A percentile compares a stretch with the other conserved stretches of the same genome.
phyloP scores from a whole-genome alignment of 805 yeast species.

The Candida sithepensis region DNA sequence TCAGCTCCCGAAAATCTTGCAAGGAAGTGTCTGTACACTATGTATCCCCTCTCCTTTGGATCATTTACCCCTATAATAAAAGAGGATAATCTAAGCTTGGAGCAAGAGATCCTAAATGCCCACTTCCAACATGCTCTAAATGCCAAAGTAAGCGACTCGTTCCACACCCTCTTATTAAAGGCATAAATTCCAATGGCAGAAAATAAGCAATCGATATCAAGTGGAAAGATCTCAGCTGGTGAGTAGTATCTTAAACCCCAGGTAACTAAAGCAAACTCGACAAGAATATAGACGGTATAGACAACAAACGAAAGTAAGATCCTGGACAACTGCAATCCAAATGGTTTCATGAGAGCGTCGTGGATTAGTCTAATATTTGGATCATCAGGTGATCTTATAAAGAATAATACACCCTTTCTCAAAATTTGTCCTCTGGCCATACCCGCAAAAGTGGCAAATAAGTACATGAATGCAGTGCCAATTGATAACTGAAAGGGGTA shows the following conservation, averaged over 20 bases:
- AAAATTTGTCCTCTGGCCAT: constrained; percentile 71
- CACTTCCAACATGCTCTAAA: constrained; percentile 46
- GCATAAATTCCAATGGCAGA: background rate
- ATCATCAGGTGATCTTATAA: constrained; percentile 92
- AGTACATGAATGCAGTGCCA: constrained; percentile 81
- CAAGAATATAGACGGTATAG: constrained; percentile 65
- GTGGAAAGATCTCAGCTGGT: constrained; percentile 29
- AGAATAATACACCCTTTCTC: constrained; percentile 86
- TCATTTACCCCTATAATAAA: constrained; percentile 64
- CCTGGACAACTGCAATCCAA: constrained; percentile 67
- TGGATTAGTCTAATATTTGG: constrained; percentile 83
- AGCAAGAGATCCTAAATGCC: constrained; percentile 53
- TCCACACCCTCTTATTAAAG: constrained; percentile 14
- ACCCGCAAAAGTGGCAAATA: constrained; percentile 81
- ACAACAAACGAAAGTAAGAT: constrained; percentile 69
- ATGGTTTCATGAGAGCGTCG: constrained; percentile 79
- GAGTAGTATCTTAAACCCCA: constrained; percentile 41
- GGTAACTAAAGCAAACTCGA: constrained; percentile 71
- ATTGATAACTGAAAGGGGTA: constrained; percentile 45
- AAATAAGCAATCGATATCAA: constrained; percentile 1
- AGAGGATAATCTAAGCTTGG: constrained; percentile 70
- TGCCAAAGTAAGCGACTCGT: constrained; percentile 23
- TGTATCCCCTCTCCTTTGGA: constrained; percentile 67
- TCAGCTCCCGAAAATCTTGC: constrained; percentile 28
- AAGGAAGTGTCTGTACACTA: constrained; percentile 49